Conservation (phyloP, 805 yeast species). For the Lipomyces sp. region DNA sequence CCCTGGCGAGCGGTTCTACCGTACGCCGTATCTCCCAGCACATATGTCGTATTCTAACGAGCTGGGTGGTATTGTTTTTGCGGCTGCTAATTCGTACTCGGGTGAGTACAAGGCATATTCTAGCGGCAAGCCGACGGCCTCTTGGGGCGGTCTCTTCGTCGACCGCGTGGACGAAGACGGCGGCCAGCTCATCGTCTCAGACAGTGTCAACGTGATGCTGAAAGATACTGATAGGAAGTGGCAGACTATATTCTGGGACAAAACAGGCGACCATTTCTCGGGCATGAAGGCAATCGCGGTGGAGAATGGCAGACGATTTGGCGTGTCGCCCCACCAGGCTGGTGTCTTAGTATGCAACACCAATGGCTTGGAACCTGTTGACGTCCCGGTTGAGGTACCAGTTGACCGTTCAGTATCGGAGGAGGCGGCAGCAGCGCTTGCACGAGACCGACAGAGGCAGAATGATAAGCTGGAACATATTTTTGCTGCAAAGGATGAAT, state of each 20-base stretch:
- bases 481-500: conserved; percentile 22
- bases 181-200: conserved; percentile 23
- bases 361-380: conserved; percentile 26
- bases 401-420: background rate
- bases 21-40: conserved; percentile 26
- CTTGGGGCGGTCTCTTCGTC: conserved; percentile 28
- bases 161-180: conserved; percentile 13
- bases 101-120: conserved; percentile 26
- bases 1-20: conserved; percentile 25
- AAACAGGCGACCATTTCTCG: conserved; percentile 19
- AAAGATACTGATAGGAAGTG: conserved; percentile 18
- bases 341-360: conserved; percentile 26
- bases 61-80: conserved; percentile 23
- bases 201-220: conserved; percentile 19
- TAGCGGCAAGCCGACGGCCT: conserved; percentile 15
- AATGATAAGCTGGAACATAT: conserved; percentile 24
- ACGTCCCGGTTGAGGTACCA: conserved; percentile 7
- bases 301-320: conserved; percentile 28
- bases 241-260: conserved; percentile 28
- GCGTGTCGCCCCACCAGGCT: conserved; percentile 24
- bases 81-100: conserved; percentile 10
- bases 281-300: conserved; percentile 22
- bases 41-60: conserved; percentile 24
- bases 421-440: conserved; percentile 1
- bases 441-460: background rate